Evolutionary conservation across 2,329 filamentous ascomycete species (phyloP), one percentile per base, ranked within the genome.

Genomic region (Penicillium sp.): DNA sequence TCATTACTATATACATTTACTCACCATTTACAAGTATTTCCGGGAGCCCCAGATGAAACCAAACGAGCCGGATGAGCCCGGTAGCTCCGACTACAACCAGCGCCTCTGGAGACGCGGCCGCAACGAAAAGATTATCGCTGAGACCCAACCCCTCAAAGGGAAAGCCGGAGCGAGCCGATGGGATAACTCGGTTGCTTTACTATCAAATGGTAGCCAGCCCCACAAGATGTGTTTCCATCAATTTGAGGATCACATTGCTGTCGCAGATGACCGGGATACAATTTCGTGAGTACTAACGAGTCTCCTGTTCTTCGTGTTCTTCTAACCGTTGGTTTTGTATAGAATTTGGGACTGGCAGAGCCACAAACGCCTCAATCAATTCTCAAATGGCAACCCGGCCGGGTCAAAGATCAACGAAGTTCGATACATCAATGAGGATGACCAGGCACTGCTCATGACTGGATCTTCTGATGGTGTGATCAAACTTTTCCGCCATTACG

Each of bases 31-130:
- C 38, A 59, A 86, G 73, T 97, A 99, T 72, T 99, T 97, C 81
- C 90, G 92, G 30, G 92, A 97, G 73, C 94, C 94, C 31, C 94
- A 99, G 74, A 97, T 99, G 94, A 95, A 94, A 70, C 88, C 91
- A 3, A 92, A 89, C 55, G 94, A 99, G 71, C 90, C 92, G 25
- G 94, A 99, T 66, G 94, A 99, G 69, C 94, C 94, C 14, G 94
- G 94, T 33, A 97, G 91, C 68, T 90, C 90, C 16, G 92, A 97
- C 72, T 99, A 97, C 75, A 99, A 99, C 66, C 88, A 94, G 69
- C 86, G 94, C 16, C 79, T 99, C 2, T 99, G 94, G 94, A 84
- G 93, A 60, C 84, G 94, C 59, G 89, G 91, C 53, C 88, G 94
- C 41, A 99, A 99, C 67, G 94, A 99, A 73, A 88, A 83, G 56